A percentile compares a stretch with the other conserved stretches of the same genome.
Evolutionary conservation across 805 yeast genomes (phyloP).

Genomic region (Priceomyces haplophilus): DNA sequence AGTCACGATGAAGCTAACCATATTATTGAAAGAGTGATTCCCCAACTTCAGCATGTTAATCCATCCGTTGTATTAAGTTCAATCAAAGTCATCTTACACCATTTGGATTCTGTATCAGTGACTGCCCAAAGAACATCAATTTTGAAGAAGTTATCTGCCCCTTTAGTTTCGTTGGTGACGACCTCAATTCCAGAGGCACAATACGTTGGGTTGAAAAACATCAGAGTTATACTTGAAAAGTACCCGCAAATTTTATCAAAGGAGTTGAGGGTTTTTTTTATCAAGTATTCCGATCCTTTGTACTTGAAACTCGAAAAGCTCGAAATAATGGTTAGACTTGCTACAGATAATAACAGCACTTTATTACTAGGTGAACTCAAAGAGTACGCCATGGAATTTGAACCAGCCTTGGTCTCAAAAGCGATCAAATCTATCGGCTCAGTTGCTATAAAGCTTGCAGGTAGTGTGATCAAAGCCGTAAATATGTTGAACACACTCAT

Average conservation of each 20-base stretch:
- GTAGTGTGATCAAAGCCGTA: slow-evolving; percentile 53
- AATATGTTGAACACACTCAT: slow-evolving; percentile 58
- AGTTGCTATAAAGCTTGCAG: slow-evolving; percentile 61
- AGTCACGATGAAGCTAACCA: slow-evolving; percentile 69
- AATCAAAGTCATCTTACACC: slow-evolving; percentile 74
- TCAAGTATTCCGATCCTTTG: slow-evolving; percentile 81
- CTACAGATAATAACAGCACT: slow-evolving; percentile 56
- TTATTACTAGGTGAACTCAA: slow-evolving; percentile 65
- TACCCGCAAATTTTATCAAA: slow-evolving; percentile 75
- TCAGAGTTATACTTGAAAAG: slow-evolving; percentile 82
- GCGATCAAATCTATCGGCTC: slow-evolving; percentile 69
- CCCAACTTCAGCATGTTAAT: slow-evolving; percentile 95
- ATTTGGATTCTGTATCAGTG: slow-evolving; percentile 48
- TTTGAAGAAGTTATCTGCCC: slow-evolving; percentile 74
- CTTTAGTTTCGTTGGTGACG: slow-evolving; percentile 81
- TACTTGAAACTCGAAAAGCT: slow-evolving; percentile 74
- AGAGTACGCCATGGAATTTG: slow-evolving; percentile 84
- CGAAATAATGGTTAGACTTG: slow-evolving; percentile 69
- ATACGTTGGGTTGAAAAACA: slow-evolving; percentile 87
- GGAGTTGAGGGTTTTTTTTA: slow-evolving; percentile 85
- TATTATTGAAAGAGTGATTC: slow-evolving; percentile 84
- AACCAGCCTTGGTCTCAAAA: slow-evolving; percentile 67
- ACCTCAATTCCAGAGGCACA: slow-evolving; percentile 89
- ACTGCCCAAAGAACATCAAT: slow-evolving; percentile 42
- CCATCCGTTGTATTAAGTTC: slow-evolving; percentile 91